A percentile compares a stretch with the other conserved stretches of the same genome.
phyloP scores from a whole-genome alignment of 148 eudicot species.

The Nepenthes gracilis region DNA sequence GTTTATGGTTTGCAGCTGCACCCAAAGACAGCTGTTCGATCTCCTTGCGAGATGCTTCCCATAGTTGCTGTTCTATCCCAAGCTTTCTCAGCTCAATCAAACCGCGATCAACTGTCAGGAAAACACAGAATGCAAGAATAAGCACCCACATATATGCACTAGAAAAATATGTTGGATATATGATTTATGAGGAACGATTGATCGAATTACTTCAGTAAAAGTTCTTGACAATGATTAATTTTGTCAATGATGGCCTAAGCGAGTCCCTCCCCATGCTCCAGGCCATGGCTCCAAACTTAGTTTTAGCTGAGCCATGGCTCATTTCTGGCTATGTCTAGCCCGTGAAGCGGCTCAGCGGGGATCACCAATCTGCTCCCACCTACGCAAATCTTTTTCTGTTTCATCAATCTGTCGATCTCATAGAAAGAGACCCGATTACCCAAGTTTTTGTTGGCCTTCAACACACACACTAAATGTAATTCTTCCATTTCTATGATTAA shows the following conservation, averaged over 20 bases:
- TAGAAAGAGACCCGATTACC: too few species aligned
- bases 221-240: background rate
- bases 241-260: background rate
- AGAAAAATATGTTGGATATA: background rate
- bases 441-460: too few species aligned
- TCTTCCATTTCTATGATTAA: too few species aligned
- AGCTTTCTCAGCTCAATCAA: slow-evolving; percentile 55
- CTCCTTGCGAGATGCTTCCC: slow-evolving; percentile 94
- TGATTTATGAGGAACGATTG: background rate
- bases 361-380: too few species aligned
- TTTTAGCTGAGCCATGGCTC: too few species aligned
- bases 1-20: background rate
- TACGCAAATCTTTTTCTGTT: too few species aligned
- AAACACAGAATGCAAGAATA: background rate
- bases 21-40: slow-evolving; percentile 25
- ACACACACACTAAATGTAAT: too few species aligned
- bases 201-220: background rate
- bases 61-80: slow-evolving; percentile 76
- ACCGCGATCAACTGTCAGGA: slow-evolving; percentile 56
- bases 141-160: too few species aligned
- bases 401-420: too few species aligned
- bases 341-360: too few species aligned
- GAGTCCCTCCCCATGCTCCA: background rate
- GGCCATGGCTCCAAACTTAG: too few species aligned
- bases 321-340: too few species aligned